Base-by-base conservation (phyloP, 176 grass and related monocot species). In the Rhipidocladum racemiflorum region DNA sequence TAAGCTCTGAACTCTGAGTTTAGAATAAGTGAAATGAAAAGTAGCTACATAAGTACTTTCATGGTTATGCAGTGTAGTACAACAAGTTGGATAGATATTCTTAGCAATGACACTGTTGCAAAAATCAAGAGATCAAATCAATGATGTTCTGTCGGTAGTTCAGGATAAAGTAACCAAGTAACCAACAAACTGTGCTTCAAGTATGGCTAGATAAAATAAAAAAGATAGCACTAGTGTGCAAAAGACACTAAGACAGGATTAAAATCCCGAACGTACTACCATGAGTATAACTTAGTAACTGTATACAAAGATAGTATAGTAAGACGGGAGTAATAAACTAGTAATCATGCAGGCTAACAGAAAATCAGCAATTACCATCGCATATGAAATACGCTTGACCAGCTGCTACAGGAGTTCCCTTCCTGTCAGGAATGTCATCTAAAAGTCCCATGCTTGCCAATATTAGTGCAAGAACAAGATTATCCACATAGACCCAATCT, bases 401-500 rank as follows among this genome's bases (percentile, higher is more conserved):
- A 59, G 92, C 95, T 73, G 95, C 90, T 56, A 91, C 81, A 62
- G 87, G 90, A 24, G 63, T 86, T 61, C 92, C 88, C 83, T 90
- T 91, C 81, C 90, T 92, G 42, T 72, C 85, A 70, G 88, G 86
- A 72, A 94, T 88, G 70, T 98, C 90, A 85, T 84, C 88, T 83
- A 89, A 90, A 78, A 95, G 90, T 56, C 92, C 83, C 86, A 89
- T 91, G 85, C 95, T 95, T 57, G 90, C 90, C 75, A 90, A 84
- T 82, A 95, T 95, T 29, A 98, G 65, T 57, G 95, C 95, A 93
- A 93, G 90, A 70, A 98, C 92, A 84, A 98, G 88, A 83, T 98
- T 98, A 56, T 98, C 95, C 17, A 86, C 75, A 84, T 95, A 95
- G 28, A 98, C 90, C 92, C 92, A 98, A 81, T 98, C 95, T 83